Evolutionary conservation across 495 filamentous ascomycete genomes (phyloP).

Genomic region (Trichoderma gamsii): DNA sequence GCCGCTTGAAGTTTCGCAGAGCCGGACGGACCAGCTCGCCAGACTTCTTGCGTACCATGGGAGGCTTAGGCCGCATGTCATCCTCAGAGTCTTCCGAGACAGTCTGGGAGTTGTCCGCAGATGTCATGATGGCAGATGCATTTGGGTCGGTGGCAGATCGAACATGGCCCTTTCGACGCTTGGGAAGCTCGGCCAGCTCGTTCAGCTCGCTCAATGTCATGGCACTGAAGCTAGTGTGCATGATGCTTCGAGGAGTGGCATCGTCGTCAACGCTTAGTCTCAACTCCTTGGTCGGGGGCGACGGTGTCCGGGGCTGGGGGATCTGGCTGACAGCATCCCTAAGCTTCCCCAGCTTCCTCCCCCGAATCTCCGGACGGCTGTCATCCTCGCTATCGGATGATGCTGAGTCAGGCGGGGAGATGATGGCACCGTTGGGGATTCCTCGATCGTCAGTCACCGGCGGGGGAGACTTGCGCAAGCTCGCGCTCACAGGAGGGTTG

Average conservation of each 20-base stretch:
- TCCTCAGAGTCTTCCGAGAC: slow-evolving; percentile 59
- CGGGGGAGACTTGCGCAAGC: slow-evolving; percentile 72
- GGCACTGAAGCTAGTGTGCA: slow-evolving; percentile 33
- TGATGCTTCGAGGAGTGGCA: slow-evolving; percentile 28
- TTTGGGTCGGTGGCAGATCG: slow-evolving; percentile 77
- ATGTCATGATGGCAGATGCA: slow-evolving; percentile 42
- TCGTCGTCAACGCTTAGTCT: slow-evolving; percentile 26
- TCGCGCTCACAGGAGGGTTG: slow-evolving; percentile 40
- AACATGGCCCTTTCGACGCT: slow-evolving; percentile 54
- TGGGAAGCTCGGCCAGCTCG: slow-evolving; percentile 19
- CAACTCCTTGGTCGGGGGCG: slow-evolving; percentile 46
- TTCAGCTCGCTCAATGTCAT: slow-evolving; percentile 26
- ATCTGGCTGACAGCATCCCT: slow-evolving; percentile 77
- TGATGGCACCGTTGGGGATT: slow-evolving; percentile 73
- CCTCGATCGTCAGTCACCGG: slow-evolving; percentile 58
- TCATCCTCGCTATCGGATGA: slow-evolving; percentile 82
- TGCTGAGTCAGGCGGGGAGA: slow-evolving; percentile 81
- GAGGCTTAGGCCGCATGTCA: slow-evolving; percentile 62
- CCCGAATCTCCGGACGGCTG: slow-evolving; percentile 42
- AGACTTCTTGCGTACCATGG: slow-evolving; percentile 95
- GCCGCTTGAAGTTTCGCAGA: slow-evolving; percentile 71
- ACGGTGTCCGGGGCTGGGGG: slow-evolving; percentile 56
- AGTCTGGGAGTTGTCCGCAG: slow-evolving; percentile 46
- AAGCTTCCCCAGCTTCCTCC: slow-evolving; percentile 44
- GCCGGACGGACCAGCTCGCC: slow-evolving; percentile 94